Base-by-base conservation (phyloP, 352 stramenopile species). In the Globisporangium nunn region DNA sequence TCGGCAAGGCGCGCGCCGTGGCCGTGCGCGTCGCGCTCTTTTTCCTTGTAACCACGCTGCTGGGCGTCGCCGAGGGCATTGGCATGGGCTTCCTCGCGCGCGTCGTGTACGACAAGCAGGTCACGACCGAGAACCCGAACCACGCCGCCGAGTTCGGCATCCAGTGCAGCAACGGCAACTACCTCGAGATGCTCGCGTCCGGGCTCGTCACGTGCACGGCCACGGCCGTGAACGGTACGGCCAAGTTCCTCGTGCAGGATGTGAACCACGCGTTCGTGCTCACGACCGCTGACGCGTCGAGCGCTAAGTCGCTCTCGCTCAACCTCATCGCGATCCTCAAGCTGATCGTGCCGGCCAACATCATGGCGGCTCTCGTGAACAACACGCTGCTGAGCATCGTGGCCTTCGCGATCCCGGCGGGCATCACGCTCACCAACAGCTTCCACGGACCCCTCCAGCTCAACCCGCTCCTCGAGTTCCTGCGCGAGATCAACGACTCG, bases 401-500 rank as follows among this genome's bases (percentile, higher is more conserved):
- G 14, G 77, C 79, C 3, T 88, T 92, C 54, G 79, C 81, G 28
- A 65, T 91, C 37, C 74, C 80, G 8, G 67, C 81, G 48, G 84
- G 81, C 49, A 70, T 84, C 23, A 81, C 68, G 23, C 61, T 91
- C 52, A 74, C 78, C 29, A 75, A 71, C 56, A 89, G 79, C 58
- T 89, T 90, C 64, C 72, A 87, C 60, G 81, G 78, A 0, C 80
- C 75, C 8, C 66, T 85, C 17, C 71, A 82, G 29, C 71, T 90
- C 53, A 89, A 91, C 74, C 78, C 81, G 50, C 54, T 93, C 28
- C 66, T 93, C 18, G 77, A 91, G 53, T 88, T 93, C 62, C 74
- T 91, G 15, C 68, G 81, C 14, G 78, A 93, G 35, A 64, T 91
- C 28, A 90, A 93, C 59, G 76, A 87, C 61, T 83, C 79, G 52